Percentiles rank a stretch among this genome's conserved stretches.
These are phyloP conservation scores for Sphaceloma murrayae DNA, from an alignment of 2,329 filamentous ascomycete genomes.

Conservation along the genomic window DNA sequence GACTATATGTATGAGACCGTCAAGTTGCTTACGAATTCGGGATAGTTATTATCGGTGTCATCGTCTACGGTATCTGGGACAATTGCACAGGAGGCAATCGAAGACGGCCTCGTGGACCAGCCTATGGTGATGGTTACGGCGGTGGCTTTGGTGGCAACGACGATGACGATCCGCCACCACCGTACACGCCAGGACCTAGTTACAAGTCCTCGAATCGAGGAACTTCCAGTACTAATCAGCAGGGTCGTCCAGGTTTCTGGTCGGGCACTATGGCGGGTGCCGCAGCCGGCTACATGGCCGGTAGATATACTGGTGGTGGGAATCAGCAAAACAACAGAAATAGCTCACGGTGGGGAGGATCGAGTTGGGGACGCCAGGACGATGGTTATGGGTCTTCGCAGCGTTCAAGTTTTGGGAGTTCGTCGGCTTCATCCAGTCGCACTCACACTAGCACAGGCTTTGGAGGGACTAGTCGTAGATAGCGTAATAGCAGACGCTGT, in stretches of 20 bases:
- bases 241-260: slow-evolving; percentile 63
- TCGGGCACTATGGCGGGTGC: slow-evolving; percentile 57
- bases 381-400: slow-evolving; percentile 18
- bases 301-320: slow-evolving; percentile 28
- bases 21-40: too few relatives aligned
- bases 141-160: slow-evolving; percentile 35
- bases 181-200: slow-evolving; percentile 30
- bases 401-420: not conserved
- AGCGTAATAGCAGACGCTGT: not conserved
- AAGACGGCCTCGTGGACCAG: slow-evolving; percentile 17
- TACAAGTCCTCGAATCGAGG: too few relatives aligned
- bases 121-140: slow-evolving; percentile 31
- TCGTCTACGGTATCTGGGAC: slow-evolving; percentile 26
- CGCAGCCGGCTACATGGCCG: slow-evolving; percentile 58
- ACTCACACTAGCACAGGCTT: slow-evolving; percentile 26
- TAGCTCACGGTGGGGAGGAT: slow-evolving; percentile 16
- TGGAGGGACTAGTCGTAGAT: slow-evolving; percentile 28
- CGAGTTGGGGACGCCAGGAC: slow-evolving; percentile 20
- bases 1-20: not conserved
- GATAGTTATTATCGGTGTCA: slow-evolving; percentile 24
- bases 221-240: too few relatives aligned
- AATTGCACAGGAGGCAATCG: slow-evolving; percentile 18
- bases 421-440: not conserved
- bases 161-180: slow-evolving; percentile 44
- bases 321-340: slow-evolving; percentile 17